Conservation (phyloP, 169 alveolate species). For the Plasmodium gallinaceum region DNA sequence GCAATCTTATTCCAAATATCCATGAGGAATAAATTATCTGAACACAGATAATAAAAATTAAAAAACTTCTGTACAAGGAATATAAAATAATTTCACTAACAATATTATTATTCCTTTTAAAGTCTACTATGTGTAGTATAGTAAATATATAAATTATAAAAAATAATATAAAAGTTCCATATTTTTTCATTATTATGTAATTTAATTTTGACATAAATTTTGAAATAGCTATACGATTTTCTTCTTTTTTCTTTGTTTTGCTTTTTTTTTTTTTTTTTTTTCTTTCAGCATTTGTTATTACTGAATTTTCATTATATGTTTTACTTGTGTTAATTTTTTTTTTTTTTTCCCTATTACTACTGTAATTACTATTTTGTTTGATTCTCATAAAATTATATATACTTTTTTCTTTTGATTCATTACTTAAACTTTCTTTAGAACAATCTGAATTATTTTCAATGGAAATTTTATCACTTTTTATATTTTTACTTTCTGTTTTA, state of each 20-base stretch:
- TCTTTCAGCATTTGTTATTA: not conserved
- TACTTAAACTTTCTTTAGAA: too few relatives aligned
- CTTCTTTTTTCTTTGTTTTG: not conserved
- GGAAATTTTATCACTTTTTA: too few relatives aligned
- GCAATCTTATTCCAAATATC: constrained; percentile 56
- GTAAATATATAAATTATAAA: constrained; percentile 35
- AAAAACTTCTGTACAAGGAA: constrained; percentile 52
- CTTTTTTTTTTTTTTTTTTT: not conserved
- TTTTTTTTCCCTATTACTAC: not conserved
- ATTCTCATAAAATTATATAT: too few relatives aligned
- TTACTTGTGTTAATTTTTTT: not conserved
- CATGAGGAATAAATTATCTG: constrained; percentile 66
- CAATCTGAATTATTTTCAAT: too few relatives aligned
- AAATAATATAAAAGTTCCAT: constrained; percentile 43
- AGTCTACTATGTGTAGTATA: constrained; percentile 45
- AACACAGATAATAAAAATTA: constrained; percentile 30
- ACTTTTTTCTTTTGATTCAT: too few relatives aligned
- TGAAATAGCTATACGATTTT: not conserved
- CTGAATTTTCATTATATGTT: not conserved
- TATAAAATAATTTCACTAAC: constrained; percentile 63
- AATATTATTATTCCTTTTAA: constrained; percentile 58
- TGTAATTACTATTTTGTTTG: not conserved
- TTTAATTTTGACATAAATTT: not conserved
- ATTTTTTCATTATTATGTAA: constrained; percentile 17
- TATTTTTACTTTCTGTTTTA: too few relatives aligned